Conservation (phyloP, 2,329 filamentous ascomycete genomes). For the Xylaria arbuscula region DNA sequence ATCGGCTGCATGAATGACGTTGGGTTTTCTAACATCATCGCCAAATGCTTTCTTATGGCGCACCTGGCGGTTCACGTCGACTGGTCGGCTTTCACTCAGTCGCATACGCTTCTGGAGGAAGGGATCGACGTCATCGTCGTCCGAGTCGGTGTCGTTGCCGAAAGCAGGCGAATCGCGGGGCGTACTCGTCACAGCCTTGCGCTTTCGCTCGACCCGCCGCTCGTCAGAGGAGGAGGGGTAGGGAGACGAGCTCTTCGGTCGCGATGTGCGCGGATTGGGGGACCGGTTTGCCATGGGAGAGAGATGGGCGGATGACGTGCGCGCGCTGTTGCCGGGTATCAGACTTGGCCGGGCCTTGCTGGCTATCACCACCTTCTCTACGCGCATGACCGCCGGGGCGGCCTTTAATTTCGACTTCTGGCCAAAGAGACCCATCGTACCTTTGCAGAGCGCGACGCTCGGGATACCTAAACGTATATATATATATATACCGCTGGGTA, state of each 20-base stretch:
- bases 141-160: constrained; percentile 61
- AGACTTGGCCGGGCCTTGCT: constrained; percentile 46
- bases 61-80: constrained; percentile 61
- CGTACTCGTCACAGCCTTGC: constrained; percentile 55
- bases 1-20: constrained; percentile 69
- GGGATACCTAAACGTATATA: not conserved
- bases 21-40: constrained; percentile 54
- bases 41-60: constrained; percentile 60
- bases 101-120: constrained; percentile 62
- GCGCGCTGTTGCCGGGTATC: constrained; percentile 37
- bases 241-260: constrained; percentile 55
- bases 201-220: constrained; percentile 56
- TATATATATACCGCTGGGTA: constrained; percentile 14
- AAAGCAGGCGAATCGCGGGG: constrained; percentile 59
- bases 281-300: constrained; percentile 54
- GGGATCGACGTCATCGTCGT: constrained; percentile 63
- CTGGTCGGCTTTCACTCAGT: constrained; percentile 54
- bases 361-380: constrained; percentile 63
- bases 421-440: constrained; percentile 56
- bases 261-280: constrained; percentile 54
- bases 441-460: not conserved
- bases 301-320: constrained; percentile 41
- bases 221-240: constrained; percentile 50
- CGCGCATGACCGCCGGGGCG: constrained; percentile 62
- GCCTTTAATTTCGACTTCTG: constrained; percentile 63